These are phyloP conservation scores for Vicia sativa DNA, from an alignment of 306 rosid species.

Conservation along the genomic window DNA sequence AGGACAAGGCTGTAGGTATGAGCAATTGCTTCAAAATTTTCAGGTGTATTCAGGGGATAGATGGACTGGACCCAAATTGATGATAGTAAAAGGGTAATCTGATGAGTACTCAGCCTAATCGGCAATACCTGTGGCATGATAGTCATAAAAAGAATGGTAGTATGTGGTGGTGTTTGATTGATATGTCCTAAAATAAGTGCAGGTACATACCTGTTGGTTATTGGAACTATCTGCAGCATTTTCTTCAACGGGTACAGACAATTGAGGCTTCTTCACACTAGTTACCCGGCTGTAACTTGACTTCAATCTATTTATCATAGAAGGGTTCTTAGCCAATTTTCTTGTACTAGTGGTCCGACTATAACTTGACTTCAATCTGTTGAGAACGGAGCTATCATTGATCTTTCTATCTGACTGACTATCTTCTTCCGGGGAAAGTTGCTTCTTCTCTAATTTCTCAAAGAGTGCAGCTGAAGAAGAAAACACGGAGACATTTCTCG, in stretches of 20 bases:
- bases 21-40: conserved; percentile 91
- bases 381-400: conserved; percentile 52
- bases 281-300: conserved; percentile 58
- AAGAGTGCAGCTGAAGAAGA: conserved; percentile 97
- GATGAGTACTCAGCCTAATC: conserved; percentile 88
- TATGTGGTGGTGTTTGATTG: conserved; percentile 33
- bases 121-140: conserved; percentile 61
- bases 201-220: conserved; percentile 60
- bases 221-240: conserved; percentile 34
- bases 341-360: conserved; percentile 52
- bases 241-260: conserved; percentile 41
- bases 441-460: conserved; percentile 76
- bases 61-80: conserved; percentile 88
- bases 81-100: conserved; percentile 82
- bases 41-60: conserved; percentile 74
- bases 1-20: conserved; percentile 88
- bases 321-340: conserved; percentile 44
- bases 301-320: conserved; percentile 61
- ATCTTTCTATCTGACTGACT: conserved; percentile 44
- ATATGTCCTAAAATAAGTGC: conserved; percentile 11
- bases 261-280: conserved; percentile 53
- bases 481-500: conserved; percentile 82
- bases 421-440: conserved; percentile 49
- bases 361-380: conserved; percentile 67
- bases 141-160: conserved; percentile 32